Base-by-base conservation (phyloP, 106 monocot genomes). In the Chionographis japonica region DNA sequence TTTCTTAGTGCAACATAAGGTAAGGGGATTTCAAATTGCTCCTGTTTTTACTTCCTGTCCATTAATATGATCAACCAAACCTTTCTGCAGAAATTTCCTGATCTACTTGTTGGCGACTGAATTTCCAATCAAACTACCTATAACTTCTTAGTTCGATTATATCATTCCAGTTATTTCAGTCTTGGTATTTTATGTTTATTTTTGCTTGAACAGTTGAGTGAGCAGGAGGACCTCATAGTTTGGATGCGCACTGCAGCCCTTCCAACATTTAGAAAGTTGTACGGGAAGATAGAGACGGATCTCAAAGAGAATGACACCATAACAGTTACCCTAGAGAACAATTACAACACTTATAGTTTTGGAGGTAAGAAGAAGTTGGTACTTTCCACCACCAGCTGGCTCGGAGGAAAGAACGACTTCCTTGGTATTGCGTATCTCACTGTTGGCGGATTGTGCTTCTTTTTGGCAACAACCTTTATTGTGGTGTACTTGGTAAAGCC, bases 211-310 rank as follows among this genome's bases (percentile, higher is more conserved):
- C 68, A 87, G 87, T 56, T 87, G 74, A 83, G 77, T 56, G 15
- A 83, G 59, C 86, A 86, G 64, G 86, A 86, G 49, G 76, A 86
- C 69, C 82, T 86, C 38, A 86, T 86, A 60, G 87, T 87, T 70
- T 87, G 87, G 87, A 87, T 87, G 87, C 63, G 83, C 19, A 83
- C 87, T 12, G 87, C 87, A 12, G 83, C 87, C 8, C 68, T 87
- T 58, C 83, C 87, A 67, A 87, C 79, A 49, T 87, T 87, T 60
- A 79, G 87, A 42, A 87, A 87, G 74, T 13, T 83, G 52, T 87
- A 83, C 66, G 87, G 87, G 12, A 87, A 60, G 65, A 87, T 87
- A 42, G 80, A 87, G 40, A 43, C 54, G 15, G 80, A 87, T 55
- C 80, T 87, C 35, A 77, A 87, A 56, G 66, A 39, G 52, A 80